Conservation (phyloP, 2,329 filamentous ascomycete species). For the Pestalotiopsis sp. region DNA sequence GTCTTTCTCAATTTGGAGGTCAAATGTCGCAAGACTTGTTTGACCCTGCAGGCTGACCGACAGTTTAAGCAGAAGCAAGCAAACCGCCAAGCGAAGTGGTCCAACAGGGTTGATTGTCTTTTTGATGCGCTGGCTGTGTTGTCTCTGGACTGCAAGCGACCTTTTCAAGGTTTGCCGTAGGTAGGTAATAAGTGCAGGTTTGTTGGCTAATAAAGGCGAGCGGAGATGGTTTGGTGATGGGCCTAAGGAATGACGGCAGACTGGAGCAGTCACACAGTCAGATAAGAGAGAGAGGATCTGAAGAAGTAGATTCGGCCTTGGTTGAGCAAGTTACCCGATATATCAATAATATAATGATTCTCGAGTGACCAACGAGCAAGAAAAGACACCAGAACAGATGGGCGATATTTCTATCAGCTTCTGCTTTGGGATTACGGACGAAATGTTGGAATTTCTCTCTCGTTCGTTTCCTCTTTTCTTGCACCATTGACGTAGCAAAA, state of each 20-base stretch:
- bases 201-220: background rate
- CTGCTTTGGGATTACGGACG: background rate
- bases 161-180: background rate
- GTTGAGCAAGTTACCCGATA: background rate
- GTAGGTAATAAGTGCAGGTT: background rate
- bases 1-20: constrained; percentile 4
- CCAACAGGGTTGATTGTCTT: background rate
- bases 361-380: no score
- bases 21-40: background rate
- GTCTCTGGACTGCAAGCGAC: background rate
- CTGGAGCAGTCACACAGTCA: background rate
- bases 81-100: background rate
- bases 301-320: background rate
- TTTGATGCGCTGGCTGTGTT: background rate
- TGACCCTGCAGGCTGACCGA: constrained; percentile 1
- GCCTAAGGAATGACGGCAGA: background rate
- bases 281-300: background rate
- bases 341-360: background rate
- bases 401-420: constrained; percentile 1
- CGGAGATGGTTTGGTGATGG: background rate
- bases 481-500: background rate
- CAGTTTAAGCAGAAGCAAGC: constrained; percentile 1
- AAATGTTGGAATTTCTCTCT: background rate
- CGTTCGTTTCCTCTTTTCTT: background rate
- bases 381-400: background rate